These are phyloP conservation scores for Pisolithus sp. DNA, from an alignment of 768 basidiomycete genomes.

Conservation along the genomic window DNA sequence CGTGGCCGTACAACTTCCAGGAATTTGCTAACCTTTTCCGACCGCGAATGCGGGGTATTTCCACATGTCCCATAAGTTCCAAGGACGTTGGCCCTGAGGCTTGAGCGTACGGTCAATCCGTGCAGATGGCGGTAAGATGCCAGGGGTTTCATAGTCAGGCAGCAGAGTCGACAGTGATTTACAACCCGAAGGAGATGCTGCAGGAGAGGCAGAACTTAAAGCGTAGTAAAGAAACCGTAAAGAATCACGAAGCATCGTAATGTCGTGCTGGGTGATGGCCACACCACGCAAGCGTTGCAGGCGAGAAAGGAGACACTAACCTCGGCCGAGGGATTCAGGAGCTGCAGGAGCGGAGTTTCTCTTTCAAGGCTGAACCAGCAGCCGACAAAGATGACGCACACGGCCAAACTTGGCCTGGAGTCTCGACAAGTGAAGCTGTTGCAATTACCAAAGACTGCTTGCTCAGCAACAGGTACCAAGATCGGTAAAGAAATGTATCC, in stretches of 20 bases:
- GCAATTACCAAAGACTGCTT: too few species aligned
- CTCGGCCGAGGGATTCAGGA: background rate
- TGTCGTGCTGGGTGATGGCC: background rate
- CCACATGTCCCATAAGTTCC: constrained; percentile 67
- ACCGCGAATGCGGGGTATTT: constrained; percentile 62
- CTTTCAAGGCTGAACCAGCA: too few species aligned
- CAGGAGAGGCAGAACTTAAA: constrained; percentile 11
- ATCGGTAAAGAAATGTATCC: background rate
- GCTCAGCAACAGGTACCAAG: background rate
- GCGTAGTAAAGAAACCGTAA: constrained; percentile 13
- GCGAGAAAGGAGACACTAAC: too few species aligned
- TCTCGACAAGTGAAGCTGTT: too few species aligned
- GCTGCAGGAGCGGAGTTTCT: background rate
- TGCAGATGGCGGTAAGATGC: constrained; percentile 65
- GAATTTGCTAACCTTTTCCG: constrained; percentile 47
- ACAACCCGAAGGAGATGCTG: constrained; percentile 6
- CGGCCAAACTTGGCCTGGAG: too few species aligned
- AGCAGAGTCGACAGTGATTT: constrained; percentile 24
- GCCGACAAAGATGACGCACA: too few species aligned
- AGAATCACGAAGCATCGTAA: constrained; percentile 22
- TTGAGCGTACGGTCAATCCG: constrained; percentile 66
- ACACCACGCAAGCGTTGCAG: too few species aligned
- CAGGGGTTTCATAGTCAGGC: constrained; percentile 58
- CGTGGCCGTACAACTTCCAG: background rate
- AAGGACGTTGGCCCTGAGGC: constrained; percentile 44